These are phyloP conservation scores for Mycosphaerella arachidis DNA, from an alignment of 2,329 filamentous ascomycete species.

Conservation along the genomic window DNA sequence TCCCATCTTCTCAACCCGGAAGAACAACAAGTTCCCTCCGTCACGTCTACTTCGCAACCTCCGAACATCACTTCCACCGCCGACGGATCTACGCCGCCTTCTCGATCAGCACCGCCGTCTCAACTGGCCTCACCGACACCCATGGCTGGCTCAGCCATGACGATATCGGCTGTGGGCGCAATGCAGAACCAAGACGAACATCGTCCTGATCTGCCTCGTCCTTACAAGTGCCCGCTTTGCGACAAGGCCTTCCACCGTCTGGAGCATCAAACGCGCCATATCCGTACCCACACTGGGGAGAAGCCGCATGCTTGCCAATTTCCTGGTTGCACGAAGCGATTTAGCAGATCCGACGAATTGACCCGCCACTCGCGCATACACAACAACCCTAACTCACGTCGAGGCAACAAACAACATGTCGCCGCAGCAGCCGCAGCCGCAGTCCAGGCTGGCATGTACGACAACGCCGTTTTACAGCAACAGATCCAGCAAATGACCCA, in stretches of 20 bases:
- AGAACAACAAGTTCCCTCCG: neutral
- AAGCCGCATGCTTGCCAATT: slow-evolving; percentile 97
- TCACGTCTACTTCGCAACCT: slow-evolving; percentile 4
- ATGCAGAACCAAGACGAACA: slow-evolving; percentile 64
- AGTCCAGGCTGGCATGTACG: slow-evolving; percentile 49
- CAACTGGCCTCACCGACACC: slow-evolving; percentile 12
- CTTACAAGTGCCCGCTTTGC: slow-evolving; percentile 97
- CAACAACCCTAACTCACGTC: slow-evolving; percentile 95
- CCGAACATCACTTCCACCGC: slow-evolving; percentile 6
- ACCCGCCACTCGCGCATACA: slow-evolving; percentile 97
- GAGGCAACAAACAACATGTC: slow-evolving; percentile 78
- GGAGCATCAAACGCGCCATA: slow-evolving; percentile 89
- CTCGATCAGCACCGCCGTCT: slow-evolving; percentile 12
- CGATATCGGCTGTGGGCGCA: slow-evolving; percentile 45
- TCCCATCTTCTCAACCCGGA: neutral
- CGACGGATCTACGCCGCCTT: slow-evolving; percentile 1
- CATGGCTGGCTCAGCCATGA: slow-evolving; percentile 44
- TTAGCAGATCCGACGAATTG: slow-evolving; percentile 92
- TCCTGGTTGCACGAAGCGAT: slow-evolving; percentile 92
- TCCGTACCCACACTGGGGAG: slow-evolving; percentile 94
- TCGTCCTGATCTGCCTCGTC: slow-evolving; percentile 80
- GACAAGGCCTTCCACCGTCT: slow-evolving; percentile 98
- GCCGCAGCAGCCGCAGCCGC: slow-evolving; percentile 54
- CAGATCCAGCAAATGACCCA: slow-evolving; percentile 59
- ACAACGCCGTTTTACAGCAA: slow-evolving; percentile 40